These are phyloP conservation scores for Hymenoscyphus fraxineus DNA, from an alignment of 2,329 filamentous ascomycete genomes.

Conservation along the genomic window DNA sequence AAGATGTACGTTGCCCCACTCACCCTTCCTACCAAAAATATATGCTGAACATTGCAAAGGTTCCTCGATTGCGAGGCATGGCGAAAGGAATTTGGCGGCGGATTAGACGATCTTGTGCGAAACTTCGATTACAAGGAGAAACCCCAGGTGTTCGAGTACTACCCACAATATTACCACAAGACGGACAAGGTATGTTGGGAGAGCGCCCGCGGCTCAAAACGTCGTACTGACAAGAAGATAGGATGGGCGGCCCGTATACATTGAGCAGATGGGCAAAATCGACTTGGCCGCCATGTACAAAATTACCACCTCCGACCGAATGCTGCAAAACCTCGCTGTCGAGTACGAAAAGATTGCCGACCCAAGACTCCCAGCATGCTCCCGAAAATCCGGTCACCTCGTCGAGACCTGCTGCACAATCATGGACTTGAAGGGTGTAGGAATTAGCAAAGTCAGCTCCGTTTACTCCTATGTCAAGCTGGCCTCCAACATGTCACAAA, in stretches of 20 bases:
- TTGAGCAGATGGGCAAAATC: constrained; percentile 92
- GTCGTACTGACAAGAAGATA: constrained; percentile 38
- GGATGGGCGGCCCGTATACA: constrained; percentile 96
- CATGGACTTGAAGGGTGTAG: constrained; percentile 96
- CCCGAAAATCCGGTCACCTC: constrained; percentile 81
- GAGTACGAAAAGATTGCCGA: constrained; percentile 97
- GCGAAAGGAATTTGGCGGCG: constrained; percentile 70
- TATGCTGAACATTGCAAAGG: constrained; percentile 49
- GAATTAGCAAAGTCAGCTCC: constrained; percentile 71
- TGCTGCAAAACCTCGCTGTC: constrained; percentile 92
- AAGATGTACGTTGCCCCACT: constrained; percentile 64
- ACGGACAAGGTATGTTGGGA: constrained; percentile 65
- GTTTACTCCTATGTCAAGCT: constrained; percentile 86
- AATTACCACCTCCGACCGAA: constrained; percentile 87
- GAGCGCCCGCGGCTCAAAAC: background rate
- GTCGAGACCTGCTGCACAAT: constrained; percentile 98
- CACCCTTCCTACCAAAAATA: constrained; percentile 5
- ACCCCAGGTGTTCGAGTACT: constrained; percentile 78
- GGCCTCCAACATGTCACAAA: constrained; percentile 87
- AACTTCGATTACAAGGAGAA: constrained; percentile 88
- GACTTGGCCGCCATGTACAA: constrained; percentile 87
- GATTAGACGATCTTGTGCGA: constrained; percentile 72
- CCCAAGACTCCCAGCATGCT: constrained; percentile 90
- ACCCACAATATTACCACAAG: constrained; percentile 99
- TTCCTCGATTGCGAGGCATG: constrained; percentile 88